Base-by-base conservation (phyloP, 768 basidiomycete genomes). In the Guyanaporus albipodus region DNA sequence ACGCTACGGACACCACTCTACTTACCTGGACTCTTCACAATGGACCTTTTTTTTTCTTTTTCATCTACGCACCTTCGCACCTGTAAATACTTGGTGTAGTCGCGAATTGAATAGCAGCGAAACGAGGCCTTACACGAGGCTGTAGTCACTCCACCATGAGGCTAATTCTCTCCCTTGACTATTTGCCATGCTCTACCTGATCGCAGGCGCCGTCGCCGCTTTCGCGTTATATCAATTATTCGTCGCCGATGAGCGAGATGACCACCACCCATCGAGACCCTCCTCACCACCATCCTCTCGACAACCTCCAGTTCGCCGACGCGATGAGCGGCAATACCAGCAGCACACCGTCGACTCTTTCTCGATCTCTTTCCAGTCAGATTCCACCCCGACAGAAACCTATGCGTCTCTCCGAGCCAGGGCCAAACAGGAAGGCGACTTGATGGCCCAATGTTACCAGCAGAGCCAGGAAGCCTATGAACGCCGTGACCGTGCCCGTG, bases 381-480 rank as follows among this genome's bases (percentile, higher is more conserved):
- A 32, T 32, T 32, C n/a, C 21, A 27, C 23, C 8, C 34, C 42
- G 10, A 37, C 17, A 38, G 49, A 52, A 44, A 15, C 81, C 48
- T 91, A 90, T 56, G 63, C 71, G 24, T 68, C 72, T 26, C 74
- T 96, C 24, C 79, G 95, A 21, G 78, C 78, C 43, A 74, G 74
- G 44, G 95, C 95, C 1, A 84, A 81, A 44, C 73, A 75, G 41
- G 87, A 89, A 62, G 90, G 88, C 2, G 85, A 91, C 51, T 58
- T 73, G 55, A 92, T 88, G 89, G 76, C 75, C 14, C 69, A 69
- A 26, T 76, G 71, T 44, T 87, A 82, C 61, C 71, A 78, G 39
- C 71, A 82, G 60, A 85, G 87, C 57, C 78, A 87, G 59, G 70
- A 79, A 46, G 90, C 91, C 2, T 93, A 93, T 60, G 67, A 74